Evolutionary conservation across 2,329 filamentous ascomycete genomes (phyloP), one percentile per base, ranked within the genome.

Genomic region (Beauveria varroae): DNA sequence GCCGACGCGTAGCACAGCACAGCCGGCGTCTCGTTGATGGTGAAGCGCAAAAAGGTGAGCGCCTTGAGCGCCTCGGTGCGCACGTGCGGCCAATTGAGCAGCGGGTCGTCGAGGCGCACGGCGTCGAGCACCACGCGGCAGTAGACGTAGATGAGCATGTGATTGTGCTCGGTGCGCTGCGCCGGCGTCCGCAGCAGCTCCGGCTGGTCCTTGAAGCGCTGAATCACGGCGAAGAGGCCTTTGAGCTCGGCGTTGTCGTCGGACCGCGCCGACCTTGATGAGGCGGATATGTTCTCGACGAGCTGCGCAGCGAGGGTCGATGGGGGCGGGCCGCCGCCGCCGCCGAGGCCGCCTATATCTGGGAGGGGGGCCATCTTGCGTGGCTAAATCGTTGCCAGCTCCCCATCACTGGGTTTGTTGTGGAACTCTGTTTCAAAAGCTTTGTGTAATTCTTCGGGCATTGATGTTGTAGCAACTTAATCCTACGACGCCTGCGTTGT

Each of bases 271-370:
- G 82, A 84, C 64, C 80, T 80, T 55, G 84, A 83, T 24, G 88
- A 83, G 49, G 88, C 53, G 9, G 60, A 85, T 64, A 92, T 86
- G 71, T 90, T 91, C 71, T 90, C 87, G 65, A 95, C 91, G 62
- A 97, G 86, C 73, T 96, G 90, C 14, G 91, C 91, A 57, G 93
- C 91, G 68, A 96, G 81, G 10, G 92, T 96, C 18, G 93, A 96
- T 14, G 91, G 89, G 44, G 86, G 85, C 51, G 78, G 76, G 46
- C 60, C 60, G 44, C 22, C 41, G 40, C n/a, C 47, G 16, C n/a
- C 34, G 34, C 47, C 46, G 18, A 34, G 26, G 51, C 26, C 53
- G 55, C 55, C 16, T 26, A 28, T 6, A 20, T 61, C 59, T n/a
- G 26, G 51, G 37, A 46, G 53, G 53, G 53, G 47, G 47, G 60